Conservation (phyloP, 1,284 basidiomycete genomes). For the Ustilago hordei region DNA sequence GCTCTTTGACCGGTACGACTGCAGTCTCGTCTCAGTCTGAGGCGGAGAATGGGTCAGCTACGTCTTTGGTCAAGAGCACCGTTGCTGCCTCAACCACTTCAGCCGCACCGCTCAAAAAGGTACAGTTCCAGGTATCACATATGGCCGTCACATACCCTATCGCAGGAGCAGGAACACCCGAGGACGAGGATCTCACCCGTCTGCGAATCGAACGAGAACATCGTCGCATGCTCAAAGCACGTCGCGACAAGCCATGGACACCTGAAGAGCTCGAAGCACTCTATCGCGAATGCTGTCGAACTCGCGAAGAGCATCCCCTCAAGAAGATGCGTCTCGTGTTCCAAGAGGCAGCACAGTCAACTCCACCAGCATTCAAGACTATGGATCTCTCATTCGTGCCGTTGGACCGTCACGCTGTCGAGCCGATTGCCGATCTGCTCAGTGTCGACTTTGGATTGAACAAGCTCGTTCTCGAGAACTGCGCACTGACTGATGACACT, state of each 20-base stretch:
- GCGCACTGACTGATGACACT: slow-evolving; percentile 71
- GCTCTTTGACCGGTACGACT: slow-evolving; percentile 8
- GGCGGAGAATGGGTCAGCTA: slow-evolving; percentile 8
- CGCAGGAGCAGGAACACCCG: slow-evolving; percentile 54
- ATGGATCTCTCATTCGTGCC: slow-evolving; percentile 62
- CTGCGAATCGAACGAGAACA: slow-evolving; percentile 63
- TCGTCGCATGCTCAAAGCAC: slow-evolving; percentile 48
- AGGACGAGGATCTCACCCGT: slow-evolving; percentile 62
- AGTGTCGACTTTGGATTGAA: slow-evolving; percentile 65
- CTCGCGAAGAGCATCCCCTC: slow-evolving; percentile 65
- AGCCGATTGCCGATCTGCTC: slow-evolving; percentile 66
- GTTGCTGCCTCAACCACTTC: slow-evolving; percentile 39
- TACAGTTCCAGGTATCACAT: slow-evolving; percentile 64
- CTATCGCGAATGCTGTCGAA: slow-evolving; percentile 67
- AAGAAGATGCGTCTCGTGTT: slow-evolving; percentile 65
- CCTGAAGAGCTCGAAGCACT: slow-evolving; percentile 63
- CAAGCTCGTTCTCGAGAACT: slow-evolving; percentile 65
- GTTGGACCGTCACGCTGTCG: slow-evolving; percentile 55
- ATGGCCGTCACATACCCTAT: slow-evolving; percentile 68
- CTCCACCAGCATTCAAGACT: slow-evolving; percentile 53
- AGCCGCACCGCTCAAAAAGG: slow-evolving; percentile 57
- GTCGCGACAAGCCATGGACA: slow-evolving; percentile 52
- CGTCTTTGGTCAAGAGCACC: slow-evolving; percentile 26
- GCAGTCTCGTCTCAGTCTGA: slow-evolving; percentile 20
- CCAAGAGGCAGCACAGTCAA: slow-evolving; percentile 49